phyloP scores from a whole-genome alignment of 2,329 filamentous ascomycete genomes.

The Xylaria polymorpha region DNA sequence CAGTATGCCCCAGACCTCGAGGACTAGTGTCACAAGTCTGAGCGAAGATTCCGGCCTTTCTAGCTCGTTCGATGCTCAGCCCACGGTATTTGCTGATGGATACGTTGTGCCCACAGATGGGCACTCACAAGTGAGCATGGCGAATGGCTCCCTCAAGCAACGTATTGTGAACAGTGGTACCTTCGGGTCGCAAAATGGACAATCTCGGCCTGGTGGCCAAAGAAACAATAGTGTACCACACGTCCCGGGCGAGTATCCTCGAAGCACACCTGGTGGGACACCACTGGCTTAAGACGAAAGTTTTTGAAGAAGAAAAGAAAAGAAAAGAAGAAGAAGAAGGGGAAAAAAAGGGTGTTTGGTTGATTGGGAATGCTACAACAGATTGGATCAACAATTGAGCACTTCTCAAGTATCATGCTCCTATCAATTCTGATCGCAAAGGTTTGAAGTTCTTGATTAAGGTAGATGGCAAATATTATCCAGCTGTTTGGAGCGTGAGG shows the following conservation, averaged over 20 bases:
- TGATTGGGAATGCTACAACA: neutral
- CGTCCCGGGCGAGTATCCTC: constrained; percentile 49
- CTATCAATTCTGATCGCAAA: neutral
- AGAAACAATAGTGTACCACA: constrained; percentile 47
- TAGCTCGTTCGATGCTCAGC: constrained; percentile 33
- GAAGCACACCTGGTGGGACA: constrained; percentile 34
- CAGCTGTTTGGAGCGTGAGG: neutral
- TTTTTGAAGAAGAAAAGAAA: neutral
- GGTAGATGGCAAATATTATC: neutral
- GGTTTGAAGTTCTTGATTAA: neutral
- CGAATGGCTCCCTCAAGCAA: constrained; percentile 41
- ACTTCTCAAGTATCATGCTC: neutral
- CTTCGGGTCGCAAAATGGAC: constrained; percentile 39
- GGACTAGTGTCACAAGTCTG: constrained; percentile 34
- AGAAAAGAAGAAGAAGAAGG: too few species aligned
- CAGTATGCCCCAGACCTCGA: constrained; percentile 36
- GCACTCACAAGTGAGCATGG: constrained; percentile 13
- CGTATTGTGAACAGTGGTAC: constrained; percentile 25
- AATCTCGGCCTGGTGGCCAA: constrained; percentile 28
- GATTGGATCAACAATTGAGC: neutral
- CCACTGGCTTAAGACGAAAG: constrained; percentile 10
- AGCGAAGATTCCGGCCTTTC: constrained; percentile 42
- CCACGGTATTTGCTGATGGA: constrained; percentile 5
- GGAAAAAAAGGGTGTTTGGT: neutral
- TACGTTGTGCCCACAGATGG: constrained; percentile 6